These are phyloP conservation scores for Camellia japonica DNA, from an alignment of 148 eudicot genomes.

Conservation along the genomic window DNA sequence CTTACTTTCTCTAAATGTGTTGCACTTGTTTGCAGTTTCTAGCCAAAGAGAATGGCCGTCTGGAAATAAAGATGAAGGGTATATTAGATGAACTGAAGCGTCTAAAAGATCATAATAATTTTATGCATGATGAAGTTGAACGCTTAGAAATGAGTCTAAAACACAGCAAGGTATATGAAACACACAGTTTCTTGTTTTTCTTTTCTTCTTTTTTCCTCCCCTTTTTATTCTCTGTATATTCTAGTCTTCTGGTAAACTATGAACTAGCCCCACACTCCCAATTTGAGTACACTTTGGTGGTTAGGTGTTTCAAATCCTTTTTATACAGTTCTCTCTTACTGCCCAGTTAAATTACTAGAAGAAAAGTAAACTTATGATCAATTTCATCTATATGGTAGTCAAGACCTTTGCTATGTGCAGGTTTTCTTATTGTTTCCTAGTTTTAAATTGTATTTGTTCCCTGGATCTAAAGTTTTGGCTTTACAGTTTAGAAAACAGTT, in stretches of 20 bases:
- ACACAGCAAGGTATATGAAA: conserved; percentile 53
- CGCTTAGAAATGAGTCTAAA: conserved; percentile 57
- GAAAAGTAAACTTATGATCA: background rate
- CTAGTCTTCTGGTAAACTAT: conserved; percentile 10
- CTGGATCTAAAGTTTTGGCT: background rate
- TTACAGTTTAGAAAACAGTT: background rate
- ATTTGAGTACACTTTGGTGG: background rate
- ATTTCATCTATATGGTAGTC: background rate
- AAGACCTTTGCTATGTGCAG: background rate
- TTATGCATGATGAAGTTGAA: conserved; percentile 58
- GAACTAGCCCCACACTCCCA: background rate
- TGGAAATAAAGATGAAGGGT: conserved; percentile 53
- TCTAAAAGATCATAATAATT: conserved; percentile 59
- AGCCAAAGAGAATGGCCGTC: conserved; percentile 62
- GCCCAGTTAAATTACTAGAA: background rate
- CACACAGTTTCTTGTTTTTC: background rate
- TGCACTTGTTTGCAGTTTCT: conserved; percentile 44
- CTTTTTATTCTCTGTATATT: too few relatives aligned
- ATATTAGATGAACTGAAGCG: conserved; percentile 44
- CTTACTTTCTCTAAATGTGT: conserved; percentile 2
- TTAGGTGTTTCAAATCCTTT: background rate
- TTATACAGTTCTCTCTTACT: background rate
- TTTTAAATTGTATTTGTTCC: background rate
- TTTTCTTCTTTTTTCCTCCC: background rate
- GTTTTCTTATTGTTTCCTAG: background rate